Conservation (phyloP, 2,329 filamentous ascomycete genomes). For the Colletotrichum sp. region DNA sequence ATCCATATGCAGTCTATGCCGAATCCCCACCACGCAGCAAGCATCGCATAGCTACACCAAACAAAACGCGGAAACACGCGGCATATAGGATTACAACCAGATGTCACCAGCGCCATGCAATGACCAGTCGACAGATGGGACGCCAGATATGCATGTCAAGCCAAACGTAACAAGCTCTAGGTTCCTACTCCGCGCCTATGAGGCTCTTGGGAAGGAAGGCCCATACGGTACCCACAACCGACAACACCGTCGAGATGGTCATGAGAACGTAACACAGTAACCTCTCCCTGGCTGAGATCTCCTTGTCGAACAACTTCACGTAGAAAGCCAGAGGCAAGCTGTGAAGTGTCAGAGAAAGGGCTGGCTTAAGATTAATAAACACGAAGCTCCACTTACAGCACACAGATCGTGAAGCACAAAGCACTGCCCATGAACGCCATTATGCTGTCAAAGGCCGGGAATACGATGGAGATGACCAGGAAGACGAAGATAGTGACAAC, state of each 20-base stretch:
- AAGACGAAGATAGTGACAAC: constrained; percentile 73
- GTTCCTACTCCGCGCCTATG: constrained; percentile 58
- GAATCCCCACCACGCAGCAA: not conserved
- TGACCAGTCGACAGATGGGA: not conserved
- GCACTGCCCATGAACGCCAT: constrained; percentile 91
- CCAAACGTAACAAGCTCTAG: not conserved
- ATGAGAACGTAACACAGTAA: constrained; percentile 73
- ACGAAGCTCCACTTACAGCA: constrained; percentile 60
- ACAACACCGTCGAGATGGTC: constrained; percentile 70
- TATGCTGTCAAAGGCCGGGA: constrained; percentile 84
- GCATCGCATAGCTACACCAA: not conserved
- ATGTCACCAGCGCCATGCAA: not conserved
- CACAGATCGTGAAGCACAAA: constrained; percentile 91
- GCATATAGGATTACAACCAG: not conserved
- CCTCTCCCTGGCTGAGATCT: constrained; percentile 69
- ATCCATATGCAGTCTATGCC: not conserved
- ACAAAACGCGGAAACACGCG: not conserved
- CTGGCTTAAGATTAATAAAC: not conserved
- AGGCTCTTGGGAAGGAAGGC: constrained; percentile 83
- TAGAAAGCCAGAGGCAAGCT: constrained; percentile 84
- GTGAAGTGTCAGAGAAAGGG: not conserved
- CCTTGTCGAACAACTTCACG: constrained; percentile 82
- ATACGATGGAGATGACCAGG: constrained; percentile 71
- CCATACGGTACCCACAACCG: constrained; percentile 81
- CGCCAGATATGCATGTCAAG: not conserved